These are phyloP conservation scores for Vigna radiata DNA, from an alignment of 306 rosid species.

Conservation along the genomic window DNA sequence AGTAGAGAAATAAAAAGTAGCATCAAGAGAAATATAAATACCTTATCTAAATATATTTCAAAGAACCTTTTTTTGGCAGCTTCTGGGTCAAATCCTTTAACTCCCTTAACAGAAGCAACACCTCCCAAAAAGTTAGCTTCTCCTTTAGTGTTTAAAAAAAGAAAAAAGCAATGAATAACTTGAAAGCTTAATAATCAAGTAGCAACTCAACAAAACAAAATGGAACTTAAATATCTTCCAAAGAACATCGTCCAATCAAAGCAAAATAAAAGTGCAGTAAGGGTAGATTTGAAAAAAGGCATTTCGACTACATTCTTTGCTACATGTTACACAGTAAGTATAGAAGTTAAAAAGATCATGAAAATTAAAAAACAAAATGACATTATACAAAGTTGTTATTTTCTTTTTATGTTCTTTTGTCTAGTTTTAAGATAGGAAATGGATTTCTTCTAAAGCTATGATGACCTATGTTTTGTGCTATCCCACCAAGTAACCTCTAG, in stretches of 20 bases:
- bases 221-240: constrained; percentile 9
- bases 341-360: neutral
- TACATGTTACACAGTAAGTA: constrained; percentile 9
- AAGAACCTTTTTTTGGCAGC: constrained; percentile 90
- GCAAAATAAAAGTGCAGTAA: constrained; percentile 18
- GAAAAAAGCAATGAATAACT: constrained; percentile 34
- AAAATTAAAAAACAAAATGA: constrained; percentile 3
- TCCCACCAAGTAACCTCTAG: neutral
- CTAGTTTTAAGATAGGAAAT: constrained; percentile 22
- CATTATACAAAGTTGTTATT: neutral
- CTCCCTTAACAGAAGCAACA: constrained; percentile 87
- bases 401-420: constrained; percentile 5
- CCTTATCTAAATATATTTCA: constrained; percentile 92
- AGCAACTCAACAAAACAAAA: constrained; percentile 36
- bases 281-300: neutral
- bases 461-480: neutral
- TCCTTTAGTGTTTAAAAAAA: constrained; percentile 58
- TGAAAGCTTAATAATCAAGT: constrained; percentile 36
- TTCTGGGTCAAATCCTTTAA: constrained; percentile 72
- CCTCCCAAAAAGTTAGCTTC: constrained; percentile 98
- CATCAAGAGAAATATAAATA: constrained; percentile 40
- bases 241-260: constrained; percentile 20
- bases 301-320: constrained; percentile 1
- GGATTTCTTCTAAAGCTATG: constrained; percentile 11
- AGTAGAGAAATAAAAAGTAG: constrained; percentile 20